Percentiles rank a stretch among this genome's conserved stretches.
phyloP scores from a whole-genome alignment of 805 yeast species.

The Sugiyamaella lignohabitans region DNA sequence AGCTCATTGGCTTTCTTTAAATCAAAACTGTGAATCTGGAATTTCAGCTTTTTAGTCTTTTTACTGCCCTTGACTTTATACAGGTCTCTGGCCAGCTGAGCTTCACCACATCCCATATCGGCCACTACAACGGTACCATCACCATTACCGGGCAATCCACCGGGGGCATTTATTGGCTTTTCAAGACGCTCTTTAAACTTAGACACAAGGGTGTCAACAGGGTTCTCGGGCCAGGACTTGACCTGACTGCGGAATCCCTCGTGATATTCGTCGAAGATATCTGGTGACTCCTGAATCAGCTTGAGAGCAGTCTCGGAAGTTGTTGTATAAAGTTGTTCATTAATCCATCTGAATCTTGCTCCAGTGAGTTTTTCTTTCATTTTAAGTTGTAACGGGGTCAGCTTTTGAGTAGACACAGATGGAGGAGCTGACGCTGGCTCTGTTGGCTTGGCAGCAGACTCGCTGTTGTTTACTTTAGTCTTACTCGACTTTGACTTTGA shows the following conservation, averaged over 20 bases:
- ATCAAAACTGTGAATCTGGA: conserved; percentile 81
- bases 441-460: background rate
- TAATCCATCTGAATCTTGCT: conserved; percentile 95
- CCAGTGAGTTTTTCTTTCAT: conserved; percentile 95
- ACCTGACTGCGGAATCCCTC: conserved; percentile 94
- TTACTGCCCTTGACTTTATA: conserved; percentile 33
- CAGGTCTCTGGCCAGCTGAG: conserved; percentile 70
- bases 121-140: conserved; percentile 70
- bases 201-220: conserved; percentile 82
- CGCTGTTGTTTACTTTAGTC: background rate
- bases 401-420: conserved; percentile 13
- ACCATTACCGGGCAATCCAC: conserved; percentile 67
- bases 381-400: conserved; percentile 57
- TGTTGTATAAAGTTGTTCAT: conserved; percentile 90
- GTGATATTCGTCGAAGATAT: conserved; percentile 88
- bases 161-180: conserved; percentile 86
- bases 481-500: conserved; percentile 1
- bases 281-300: conserved; percentile 74
- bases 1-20: conserved; percentile 80
- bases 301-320: conserved; percentile 69
- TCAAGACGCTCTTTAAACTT: conserved; percentile 47
- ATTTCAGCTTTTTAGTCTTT: conserved; percentile 35
- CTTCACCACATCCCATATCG: conserved; percentile 99
- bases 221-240: conserved; percentile 97
- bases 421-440: background rate